These are phyloP conservation scores for Fraxinus greggii DNA, from an alignment of 305 asterid genomes.

Conservation along the genomic window DNA sequence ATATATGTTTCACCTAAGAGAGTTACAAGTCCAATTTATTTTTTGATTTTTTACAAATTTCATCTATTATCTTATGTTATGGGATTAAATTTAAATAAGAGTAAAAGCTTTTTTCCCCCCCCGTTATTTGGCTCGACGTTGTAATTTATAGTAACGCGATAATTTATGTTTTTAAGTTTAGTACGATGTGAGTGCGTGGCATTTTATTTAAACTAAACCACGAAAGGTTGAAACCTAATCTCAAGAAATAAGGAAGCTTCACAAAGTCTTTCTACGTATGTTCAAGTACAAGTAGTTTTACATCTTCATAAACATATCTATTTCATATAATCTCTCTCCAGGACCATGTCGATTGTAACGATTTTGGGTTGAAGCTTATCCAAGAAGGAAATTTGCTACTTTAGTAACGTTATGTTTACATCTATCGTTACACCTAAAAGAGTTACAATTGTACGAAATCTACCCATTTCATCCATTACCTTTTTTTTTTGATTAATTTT, in stretches of 20 bases:
- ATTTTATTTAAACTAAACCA: neutral
- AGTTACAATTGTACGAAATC: neutral
- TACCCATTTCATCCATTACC: neutral
- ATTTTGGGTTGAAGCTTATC: neutral
- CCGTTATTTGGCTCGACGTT: neutral
- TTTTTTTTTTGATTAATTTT: no score
- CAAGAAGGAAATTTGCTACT: neutral
- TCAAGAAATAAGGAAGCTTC: neutral
- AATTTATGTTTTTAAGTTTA: neutral
- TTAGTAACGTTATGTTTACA: no score
- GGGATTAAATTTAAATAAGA: neutral
- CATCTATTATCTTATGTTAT: neutral
- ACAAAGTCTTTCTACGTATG: no score
- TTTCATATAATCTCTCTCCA: neutral
- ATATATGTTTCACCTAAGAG: neutral
- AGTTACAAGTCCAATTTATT: neutral
- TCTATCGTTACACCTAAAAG: neutral
- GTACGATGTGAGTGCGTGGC: neutral
- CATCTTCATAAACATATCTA: neutral
- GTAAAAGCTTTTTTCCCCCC: neutral
- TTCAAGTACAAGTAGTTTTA: no score
- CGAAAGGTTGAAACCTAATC: neutral
- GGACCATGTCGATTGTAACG: neutral
- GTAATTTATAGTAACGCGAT: neutral
- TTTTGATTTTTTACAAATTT: no score